Base-by-base conservation (phyloP, 164 flowering plant genomes). In the Sedum album region DNA sequence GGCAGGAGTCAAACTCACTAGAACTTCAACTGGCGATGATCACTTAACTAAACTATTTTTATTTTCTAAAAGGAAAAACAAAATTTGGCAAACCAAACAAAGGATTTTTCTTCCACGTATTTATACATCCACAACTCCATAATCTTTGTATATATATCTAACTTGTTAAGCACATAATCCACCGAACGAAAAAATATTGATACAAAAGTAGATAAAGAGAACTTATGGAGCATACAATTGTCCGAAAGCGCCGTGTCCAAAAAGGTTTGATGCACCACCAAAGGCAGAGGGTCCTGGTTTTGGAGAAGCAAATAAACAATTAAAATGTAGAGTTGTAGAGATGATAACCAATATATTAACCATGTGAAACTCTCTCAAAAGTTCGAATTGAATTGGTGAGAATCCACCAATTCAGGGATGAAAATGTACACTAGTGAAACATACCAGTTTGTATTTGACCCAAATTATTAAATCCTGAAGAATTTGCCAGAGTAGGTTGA, bases 391-490 rank as follows among this genome's bases (percentile, higher is more conserved):
- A 44, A 36, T 31, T 1, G 23, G 1, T 26, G 31, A 11, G 14
- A 36, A 62, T 35, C 36, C 66, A 62, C 33, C n/a, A 31, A n/a
- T n/a, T n/a, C 23, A 6, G 17, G 66, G 26, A 65, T 36, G 28
- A 65, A 9, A 35, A 14, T 18, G 4, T 28, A 38, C n/a, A 36
- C 26, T 57, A 30, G 53, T 65, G 1, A 21, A 41, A 60, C 21
- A 6, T 74, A 89, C 97, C 88, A 76, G 84, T 31, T 79, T 84
- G 96, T 21, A 88, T 61, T 77, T 80, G 90, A 73, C 88, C 84
- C 69, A 84, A 79, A 75, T 77, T 88, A 48, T 74, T 61, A 79
- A 87, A 82, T 49, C 81, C 65, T 66, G 86, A 86, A 41, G 77
- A 68, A 64, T 78, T 26, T 70, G 82, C 48, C 78, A 85, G 95